Evolutionary conservation across 2,329 filamentous ascomycete species (phyloP).

Genomic region (Metarhizium album): DNA sequence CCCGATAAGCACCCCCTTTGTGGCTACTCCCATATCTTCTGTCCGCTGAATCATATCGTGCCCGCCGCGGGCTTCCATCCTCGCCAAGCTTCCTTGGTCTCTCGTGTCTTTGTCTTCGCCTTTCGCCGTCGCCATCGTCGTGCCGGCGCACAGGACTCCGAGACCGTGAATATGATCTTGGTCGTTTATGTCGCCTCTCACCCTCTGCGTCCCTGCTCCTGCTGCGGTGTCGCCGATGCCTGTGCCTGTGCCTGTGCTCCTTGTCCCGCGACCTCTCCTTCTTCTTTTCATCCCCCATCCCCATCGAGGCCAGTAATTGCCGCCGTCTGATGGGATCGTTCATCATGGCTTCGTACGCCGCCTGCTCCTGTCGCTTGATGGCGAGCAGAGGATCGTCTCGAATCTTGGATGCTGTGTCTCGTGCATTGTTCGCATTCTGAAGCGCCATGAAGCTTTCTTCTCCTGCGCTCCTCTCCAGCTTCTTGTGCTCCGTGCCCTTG

Average conservation of each 20-base stretch:
- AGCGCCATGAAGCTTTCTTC: slow-evolving; percentile 49
- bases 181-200: slow-evolving; percentile 19
- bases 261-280: slow-evolving; percentile 24
- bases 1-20: slow-evolving; percentile 10
- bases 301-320: slow-evolving; percentile 56
- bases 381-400: slow-evolving; percentile 83
- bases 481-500: slow-evolving; percentile 69
- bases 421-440: slow-evolving; percentile 59
- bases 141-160: slow-evolving; percentile 27
- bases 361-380: slow-evolving; percentile 87
- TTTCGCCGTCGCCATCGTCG: slow-evolving; percentile 13
- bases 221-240: slow-evolving; percentile 5
- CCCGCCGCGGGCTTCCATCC: slow-evolving; percentile 12
- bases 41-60: slow-evolving; percentile 11
- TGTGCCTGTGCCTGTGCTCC: slow-evolving; percentile 17
- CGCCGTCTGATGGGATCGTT: slow-evolving; percentile 59
- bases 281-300: slow-evolving; percentile 39
- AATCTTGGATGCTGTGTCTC: slow-evolving; percentile 79
- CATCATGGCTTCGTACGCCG: slow-evolving; percentile 70
- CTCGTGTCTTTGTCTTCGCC: slow-evolving; percentile 8
- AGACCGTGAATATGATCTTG: slow-evolving; percentile 36
- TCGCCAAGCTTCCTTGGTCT: slow-evolving; percentile 14
- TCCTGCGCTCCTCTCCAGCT: slow-evolving; percentile 63
- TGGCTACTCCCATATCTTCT: slow-evolving; percentile 10
- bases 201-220: slow-evolving; percentile 6